Conservation (phyloP, 345 rosid species). For the Hibiscus trionum region DNA sequence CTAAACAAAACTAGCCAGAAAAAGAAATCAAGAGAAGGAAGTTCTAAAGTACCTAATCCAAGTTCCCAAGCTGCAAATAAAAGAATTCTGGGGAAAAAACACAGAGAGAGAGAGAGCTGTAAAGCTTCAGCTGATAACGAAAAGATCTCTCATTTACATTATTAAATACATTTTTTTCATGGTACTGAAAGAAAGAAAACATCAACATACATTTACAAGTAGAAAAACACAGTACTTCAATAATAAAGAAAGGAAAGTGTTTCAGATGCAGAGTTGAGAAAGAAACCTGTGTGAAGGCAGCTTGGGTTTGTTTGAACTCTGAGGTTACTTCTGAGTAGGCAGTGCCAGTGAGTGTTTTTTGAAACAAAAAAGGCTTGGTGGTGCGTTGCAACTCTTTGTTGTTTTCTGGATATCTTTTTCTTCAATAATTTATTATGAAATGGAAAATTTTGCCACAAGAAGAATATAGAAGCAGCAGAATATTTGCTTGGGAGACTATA, state of each 20-base stretch:
- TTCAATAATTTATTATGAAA: neutral
- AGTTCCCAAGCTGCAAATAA: slow-evolving; percentile 19
- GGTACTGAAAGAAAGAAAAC: neutral
- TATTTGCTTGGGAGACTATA: neutral
- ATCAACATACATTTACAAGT: neutral
- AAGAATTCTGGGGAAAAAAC: neutral
- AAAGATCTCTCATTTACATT: neutral
- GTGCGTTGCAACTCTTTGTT: neutral
- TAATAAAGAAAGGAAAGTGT: neutral
- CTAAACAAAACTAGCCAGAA: neutral
- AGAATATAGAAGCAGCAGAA: neutral
- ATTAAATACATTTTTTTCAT: neutral
- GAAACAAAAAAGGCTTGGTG: neutral
- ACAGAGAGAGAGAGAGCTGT: slow-evolving; percentile 1
- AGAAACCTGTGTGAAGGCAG: neutral
- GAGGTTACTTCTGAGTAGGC: neutral
- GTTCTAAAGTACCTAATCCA: slow-evolving; percentile 30
- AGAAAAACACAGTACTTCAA: neutral
- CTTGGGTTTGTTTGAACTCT: neutral
- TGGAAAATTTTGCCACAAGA: neutral
- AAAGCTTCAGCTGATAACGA: neutral
- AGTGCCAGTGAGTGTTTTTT: neutral
- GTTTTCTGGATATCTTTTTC: neutral
- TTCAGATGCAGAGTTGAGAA: neutral
- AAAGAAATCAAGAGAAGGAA: slow-evolving; percentile 15